phyloP scores from a whole-genome alignment of 164 flowering plant genomes.

The Taxillus chinensis region DNA sequence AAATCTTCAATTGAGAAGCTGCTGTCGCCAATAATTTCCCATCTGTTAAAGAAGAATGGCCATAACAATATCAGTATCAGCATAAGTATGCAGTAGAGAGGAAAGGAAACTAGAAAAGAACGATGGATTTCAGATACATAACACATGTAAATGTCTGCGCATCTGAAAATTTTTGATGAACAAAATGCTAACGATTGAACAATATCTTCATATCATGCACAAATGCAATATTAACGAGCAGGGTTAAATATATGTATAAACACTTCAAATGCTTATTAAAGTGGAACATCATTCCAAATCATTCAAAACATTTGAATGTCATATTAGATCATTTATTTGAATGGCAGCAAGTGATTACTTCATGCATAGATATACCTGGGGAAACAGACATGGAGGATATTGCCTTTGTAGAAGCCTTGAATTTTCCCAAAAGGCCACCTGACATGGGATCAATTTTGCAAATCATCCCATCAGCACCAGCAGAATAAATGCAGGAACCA shows the following conservation, averaged over 20 bases:
- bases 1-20: slow-evolving; percentile 66
- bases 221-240: no score
- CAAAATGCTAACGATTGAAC: no score
- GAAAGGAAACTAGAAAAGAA: not conserved
- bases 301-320: no score
- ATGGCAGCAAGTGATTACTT: no score
- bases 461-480: slow-evolving; percentile 87
- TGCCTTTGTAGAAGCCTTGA: slow-evolving; percentile 68
- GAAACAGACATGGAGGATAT: slow-evolving; percentile 69
- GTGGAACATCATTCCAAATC: no score
- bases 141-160: no score
- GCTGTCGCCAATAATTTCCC: slow-evolving; percentile 78
- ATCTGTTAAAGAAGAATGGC: slow-evolving; percentile 32
- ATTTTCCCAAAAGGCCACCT: slow-evolving; percentile 57
- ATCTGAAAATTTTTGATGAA: no score
- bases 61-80: slow-evolving; percentile 10
- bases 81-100: no score
- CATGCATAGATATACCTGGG: slow-evolving; percentile 31
- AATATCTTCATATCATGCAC: no score
- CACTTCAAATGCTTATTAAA: no score
- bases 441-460: slow-evolving; percentile 54
- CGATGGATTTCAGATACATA: not conserved
- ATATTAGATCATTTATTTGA: no score
- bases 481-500: slow-evolving; percentile 56
- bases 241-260: no score